These are phyloP conservation scores for Mercurialis annua DNA, from an alignment of 345 rosid genomes.

Conservation along the genomic window DNA sequence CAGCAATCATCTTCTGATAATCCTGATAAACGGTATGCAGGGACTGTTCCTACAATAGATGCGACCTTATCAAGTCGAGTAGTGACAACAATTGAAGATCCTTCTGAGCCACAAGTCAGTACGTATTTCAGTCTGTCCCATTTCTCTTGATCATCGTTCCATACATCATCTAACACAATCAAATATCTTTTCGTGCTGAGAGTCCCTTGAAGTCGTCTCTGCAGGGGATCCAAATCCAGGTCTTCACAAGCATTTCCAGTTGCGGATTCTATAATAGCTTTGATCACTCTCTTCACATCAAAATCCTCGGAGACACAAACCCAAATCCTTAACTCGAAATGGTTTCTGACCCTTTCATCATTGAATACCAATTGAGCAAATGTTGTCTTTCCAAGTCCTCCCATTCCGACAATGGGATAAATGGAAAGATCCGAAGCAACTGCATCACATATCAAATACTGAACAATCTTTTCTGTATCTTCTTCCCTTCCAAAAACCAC, in stretches of 20 bases:
- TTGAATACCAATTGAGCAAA: constrained; percentile 3
- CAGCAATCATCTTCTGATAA: constrained; percentile 10
- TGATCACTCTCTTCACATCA: background rate
- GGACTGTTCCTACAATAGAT: background rate
- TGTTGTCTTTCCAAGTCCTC: constrained; percentile 1
- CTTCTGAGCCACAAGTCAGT: background rate
- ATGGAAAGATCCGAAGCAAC: background rate
- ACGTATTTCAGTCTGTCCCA: background rate
- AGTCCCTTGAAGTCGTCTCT: background rate
- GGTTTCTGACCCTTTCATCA: background rate
- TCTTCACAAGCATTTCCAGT: background rate
- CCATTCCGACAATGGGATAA: background rate
- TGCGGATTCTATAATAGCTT: background rate
- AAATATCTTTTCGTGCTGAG: background rate
- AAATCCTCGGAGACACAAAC: constrained; percentile 3
- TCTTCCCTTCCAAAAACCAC: background rate
- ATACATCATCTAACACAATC: background rate
- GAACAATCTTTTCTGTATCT: background rate
- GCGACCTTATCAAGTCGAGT: background rate
- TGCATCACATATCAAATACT: too few relatives aligned
- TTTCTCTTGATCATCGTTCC: background rate
- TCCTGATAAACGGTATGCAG: background rate
- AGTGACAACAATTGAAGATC: background rate
- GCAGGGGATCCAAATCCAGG: background rate
- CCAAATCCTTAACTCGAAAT: background rate